Conservation (phyloP, 163 green algal species). For the Scenedesmus sp. region DNA sequence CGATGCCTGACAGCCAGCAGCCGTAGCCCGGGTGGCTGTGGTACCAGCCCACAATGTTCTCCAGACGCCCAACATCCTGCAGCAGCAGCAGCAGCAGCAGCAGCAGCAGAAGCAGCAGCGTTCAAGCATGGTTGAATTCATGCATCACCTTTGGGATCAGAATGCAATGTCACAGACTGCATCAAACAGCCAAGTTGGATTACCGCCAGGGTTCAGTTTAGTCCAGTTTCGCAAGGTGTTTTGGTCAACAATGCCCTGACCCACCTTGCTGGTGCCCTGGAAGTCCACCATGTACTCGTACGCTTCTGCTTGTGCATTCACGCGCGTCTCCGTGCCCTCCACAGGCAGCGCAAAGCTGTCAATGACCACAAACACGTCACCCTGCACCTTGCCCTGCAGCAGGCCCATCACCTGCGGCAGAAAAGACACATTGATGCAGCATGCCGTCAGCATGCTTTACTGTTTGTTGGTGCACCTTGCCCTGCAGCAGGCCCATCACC, state of each 20-base stretch:
- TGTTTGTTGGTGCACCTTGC: conserved; percentile 87
- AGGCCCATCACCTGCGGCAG: conserved; percentile 86
- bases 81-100: conserved; percentile 24
- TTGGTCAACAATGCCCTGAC: background rate
- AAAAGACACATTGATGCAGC: background rate
- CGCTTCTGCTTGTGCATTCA: conserved; percentile 78
- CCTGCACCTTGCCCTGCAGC: conserved; percentile 89
- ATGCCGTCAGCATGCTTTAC: too few relatives aligned
- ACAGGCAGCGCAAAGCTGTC: conserved; percentile 98
- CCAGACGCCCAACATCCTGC: conserved; percentile 81
- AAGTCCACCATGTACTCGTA: conserved; percentile 58
- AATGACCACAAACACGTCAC: conserved; percentile 95
- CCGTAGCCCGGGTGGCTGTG: conserved; percentile 98
- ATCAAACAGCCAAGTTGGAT: background rate
- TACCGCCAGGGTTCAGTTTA: too few relatives aligned
- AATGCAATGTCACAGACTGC: background rate
- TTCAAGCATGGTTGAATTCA: background rate
- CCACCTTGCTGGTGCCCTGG: conserved; percentile 79
- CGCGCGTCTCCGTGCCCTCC: conserved; percentile 96
- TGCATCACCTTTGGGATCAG: background rate
- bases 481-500: conserved; percentile 91
- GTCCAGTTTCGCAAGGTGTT: too few relatives aligned
- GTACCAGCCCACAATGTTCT: conserved; percentile 99
- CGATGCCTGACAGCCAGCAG: conserved; percentile 99
- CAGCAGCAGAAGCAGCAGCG: conserved; percentile 4